A percentile compares a stretch with the other conserved stretches of the same genome.
Conservation (phyloP, 179 eudicot species). For the Spinacia oleracea region DNA sequence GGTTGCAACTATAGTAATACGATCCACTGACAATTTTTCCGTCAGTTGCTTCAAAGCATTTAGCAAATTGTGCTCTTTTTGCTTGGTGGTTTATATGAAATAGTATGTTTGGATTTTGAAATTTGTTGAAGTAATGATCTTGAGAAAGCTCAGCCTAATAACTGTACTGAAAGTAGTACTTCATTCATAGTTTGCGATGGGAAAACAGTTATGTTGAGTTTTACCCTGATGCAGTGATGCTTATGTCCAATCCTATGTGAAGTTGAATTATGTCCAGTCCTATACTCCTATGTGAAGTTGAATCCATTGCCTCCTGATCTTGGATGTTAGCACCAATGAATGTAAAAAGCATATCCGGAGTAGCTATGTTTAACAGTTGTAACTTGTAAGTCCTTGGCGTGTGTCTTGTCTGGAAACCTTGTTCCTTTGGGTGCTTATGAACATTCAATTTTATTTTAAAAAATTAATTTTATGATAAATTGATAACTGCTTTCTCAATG, state of each 20-base stretch:
- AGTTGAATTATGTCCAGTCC: too few species aligned
- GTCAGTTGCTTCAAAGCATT: not conserved
- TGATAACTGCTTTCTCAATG: too few species aligned
- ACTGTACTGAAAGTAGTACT: too few species aligned
- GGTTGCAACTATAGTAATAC: too few species aligned
- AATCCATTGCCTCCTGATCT: not conserved
- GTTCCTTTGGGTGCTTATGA: not conserved
- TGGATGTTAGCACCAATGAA: not conserved
- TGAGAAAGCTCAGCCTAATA: too few species aligned
- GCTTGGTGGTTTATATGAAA: not conserved
- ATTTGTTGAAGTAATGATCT: not conserved
- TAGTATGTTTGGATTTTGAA: not conserved
- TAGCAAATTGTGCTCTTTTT: not conserved
- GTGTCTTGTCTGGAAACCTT: not conserved
- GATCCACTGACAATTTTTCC: too few species aligned
- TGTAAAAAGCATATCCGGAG: not conserved
- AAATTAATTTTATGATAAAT: too few species aligned
- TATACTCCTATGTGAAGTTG: not conserved
- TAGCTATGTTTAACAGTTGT: not conserved
- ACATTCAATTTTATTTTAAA: not conserved
- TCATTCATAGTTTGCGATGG: too few species aligned
- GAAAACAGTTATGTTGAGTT: too few species aligned
- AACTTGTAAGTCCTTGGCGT: not conserved
- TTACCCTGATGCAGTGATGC: too few species aligned
- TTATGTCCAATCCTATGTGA: not conserved